Evolutionary conservation across 2,329 filamentous ascomycete genomes (phyloP), one percentile per base, ranked within the genome.

Genomic region (Botryotinia calthae): DNA sequence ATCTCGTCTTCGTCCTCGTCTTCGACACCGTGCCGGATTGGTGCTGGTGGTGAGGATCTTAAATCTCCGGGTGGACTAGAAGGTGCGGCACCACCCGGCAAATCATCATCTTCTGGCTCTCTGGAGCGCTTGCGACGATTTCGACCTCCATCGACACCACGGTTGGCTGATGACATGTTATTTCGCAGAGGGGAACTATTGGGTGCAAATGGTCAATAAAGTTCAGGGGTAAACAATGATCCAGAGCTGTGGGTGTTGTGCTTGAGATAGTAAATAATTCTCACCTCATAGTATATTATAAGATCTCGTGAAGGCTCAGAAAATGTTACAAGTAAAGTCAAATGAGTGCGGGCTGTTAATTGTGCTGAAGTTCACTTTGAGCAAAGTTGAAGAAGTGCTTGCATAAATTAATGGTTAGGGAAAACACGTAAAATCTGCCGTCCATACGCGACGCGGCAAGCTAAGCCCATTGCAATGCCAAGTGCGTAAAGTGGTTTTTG

Each of bases 111-210:
- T 77, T 91, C 90, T 73, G 87, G 86, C 78, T 91, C 90, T 83
- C 90, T 86, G 51, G 86, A 85, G 78, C 90, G 87, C 82, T 92
- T 92, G 74, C 88, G 86, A 75, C 86, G 83, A 76, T 84, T 86
- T 75, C 84, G 78, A 70, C 83, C 72, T 28, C 72, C 84, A 28
- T 83, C 82, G 72, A 87, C 82, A 70, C 93, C 93, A 77, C 93
- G 90, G 83, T 97, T 97, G 79, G 91, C 94, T 76, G 94, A 95
- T 74, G 91, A 90, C 86, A 93, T 91, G 83, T 90, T 94, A 78
- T 90, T 87, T 82, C 91, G 90, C 74, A 97, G 87, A 81, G 95
- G 94, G 82, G 94, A 97, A 86, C 93, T 97, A 80, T 70, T 22
- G 25, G 56, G 62, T 79, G 79, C 78, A 80, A 80, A 78, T 70